Conservation (phyloP, 106 monocot genomes). For the Phalaenopsis equestris region DNA sequence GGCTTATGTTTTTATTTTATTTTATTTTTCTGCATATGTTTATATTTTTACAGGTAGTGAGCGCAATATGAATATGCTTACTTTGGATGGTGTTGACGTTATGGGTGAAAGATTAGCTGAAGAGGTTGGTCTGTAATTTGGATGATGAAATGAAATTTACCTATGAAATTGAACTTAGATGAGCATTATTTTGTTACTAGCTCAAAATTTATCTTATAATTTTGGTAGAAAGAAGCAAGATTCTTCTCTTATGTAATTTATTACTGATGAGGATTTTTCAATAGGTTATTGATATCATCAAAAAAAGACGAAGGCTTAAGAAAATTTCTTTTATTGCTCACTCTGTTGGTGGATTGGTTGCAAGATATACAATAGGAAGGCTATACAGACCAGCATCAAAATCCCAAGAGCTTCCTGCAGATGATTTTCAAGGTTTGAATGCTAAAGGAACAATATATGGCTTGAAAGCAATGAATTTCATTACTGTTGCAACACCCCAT, state of each 20-base stretch:
- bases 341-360: constrained; percentile 93
- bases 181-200: background rate
- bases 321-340: constrained; percentile 94
- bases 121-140: constrained; percentile 51
- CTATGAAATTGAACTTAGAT: background rate
- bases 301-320: constrained; percentile 36
- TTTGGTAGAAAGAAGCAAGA: background rate
- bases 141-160: background rate
- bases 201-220: background rate
- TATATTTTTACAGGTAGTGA: constrained; percentile 61
- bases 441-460: constrained; percentile 63
- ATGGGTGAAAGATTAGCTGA: constrained; percentile 94
- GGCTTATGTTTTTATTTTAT: background rate
- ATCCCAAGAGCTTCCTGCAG: constrained; percentile 10
- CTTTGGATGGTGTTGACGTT: constrained; percentile 90
- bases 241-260: background rate
- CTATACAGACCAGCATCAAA: constrained; percentile 43
- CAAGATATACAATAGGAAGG: constrained; percentile 88
- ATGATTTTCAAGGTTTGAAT: constrained; percentile 11
- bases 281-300: constrained; percentile 61
- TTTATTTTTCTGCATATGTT: background rate
- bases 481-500: constrained; percentile 97
- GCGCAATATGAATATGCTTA: constrained; percentile 65
- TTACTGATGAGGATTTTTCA: constrained; percentile 4
- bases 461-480: constrained; percentile 89